phyloP scores from a whole-genome alignment of 148 eudicot species.

The Amaranthus cruentus region DNA sequence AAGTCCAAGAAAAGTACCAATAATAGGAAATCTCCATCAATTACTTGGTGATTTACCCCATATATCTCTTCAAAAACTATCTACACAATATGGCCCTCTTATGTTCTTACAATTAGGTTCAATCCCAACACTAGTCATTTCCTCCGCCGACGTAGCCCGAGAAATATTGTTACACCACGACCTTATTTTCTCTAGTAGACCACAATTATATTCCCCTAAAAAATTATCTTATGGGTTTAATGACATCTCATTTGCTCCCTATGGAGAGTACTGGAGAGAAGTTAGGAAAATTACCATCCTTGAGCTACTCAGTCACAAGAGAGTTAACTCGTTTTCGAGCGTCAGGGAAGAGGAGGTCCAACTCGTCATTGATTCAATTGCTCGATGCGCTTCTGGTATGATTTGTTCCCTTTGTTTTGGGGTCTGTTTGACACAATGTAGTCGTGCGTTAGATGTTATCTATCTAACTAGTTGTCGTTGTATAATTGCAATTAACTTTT shows the following conservation, averaged over 20 bases:
- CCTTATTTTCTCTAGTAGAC: slow-evolving; percentile 38
- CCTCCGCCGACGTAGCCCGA: slow-evolving; percentile 39
- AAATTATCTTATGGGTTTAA: slow-evolving; percentile 32
- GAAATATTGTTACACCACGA: slow-evolving; percentile 46
- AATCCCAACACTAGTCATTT: slow-evolving; percentile 44
- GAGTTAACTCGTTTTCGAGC: slow-evolving; percentile 32
- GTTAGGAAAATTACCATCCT: slow-evolving; percentile 31
- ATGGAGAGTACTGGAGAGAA: slow-evolving; percentile 49
- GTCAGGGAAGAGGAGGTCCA: slow-evolving; percentile 38
- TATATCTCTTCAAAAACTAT: slow-evolving; percentile 27
- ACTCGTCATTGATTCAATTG: slow-evolving; percentile 27
- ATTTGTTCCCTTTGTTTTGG: no score
- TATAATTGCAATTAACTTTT: no score
- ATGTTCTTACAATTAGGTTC: slow-evolving; percentile 52
- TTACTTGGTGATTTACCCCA: slow-evolving; percentile 34
- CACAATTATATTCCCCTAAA: slow-evolving; percentile 29
- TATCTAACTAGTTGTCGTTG: no score
- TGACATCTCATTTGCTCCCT: slow-evolving; percentile 34
- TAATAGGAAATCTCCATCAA: slow-evolving; percentile 52
- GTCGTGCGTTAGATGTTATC: no score
- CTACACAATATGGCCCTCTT: slow-evolving; percentile 37
- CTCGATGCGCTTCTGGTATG: not conserved
- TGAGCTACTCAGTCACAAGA: slow-evolving; percentile 39
- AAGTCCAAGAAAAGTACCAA: slow-evolving; percentile 45
- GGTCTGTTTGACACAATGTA: no score